Evolutionary conservation across 2,329 filamentous ascomycete species (phyloP).

Genomic region (Triangularia setosa): DNA sequence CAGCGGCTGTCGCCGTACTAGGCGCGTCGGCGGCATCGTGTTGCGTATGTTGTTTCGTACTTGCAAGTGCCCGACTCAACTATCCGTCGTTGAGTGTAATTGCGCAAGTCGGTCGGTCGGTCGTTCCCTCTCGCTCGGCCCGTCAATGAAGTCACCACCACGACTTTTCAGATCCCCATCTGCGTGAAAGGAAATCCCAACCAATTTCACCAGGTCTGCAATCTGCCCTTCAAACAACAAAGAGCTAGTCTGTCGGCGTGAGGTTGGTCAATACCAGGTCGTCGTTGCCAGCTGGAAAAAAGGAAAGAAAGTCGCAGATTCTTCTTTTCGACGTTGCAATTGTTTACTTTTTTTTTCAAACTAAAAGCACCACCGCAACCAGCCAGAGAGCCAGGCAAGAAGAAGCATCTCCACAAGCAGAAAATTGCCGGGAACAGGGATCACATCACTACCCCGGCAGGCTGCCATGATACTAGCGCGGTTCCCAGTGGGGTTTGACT

Average conservation of each 20-base stretch:
- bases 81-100: background rate
- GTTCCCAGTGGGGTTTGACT: no score
- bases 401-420: background rate
- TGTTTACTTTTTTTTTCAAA: constrained; percentile 13
- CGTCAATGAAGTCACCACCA: constrained; percentile 7
- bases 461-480: background rate
- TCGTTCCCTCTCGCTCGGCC: background rate
- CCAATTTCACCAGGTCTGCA: background rate
- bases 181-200: background rate
- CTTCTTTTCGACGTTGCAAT: background rate
- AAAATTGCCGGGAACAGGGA: constrained; percentile 10
- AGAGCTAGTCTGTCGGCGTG: background rate
- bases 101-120: background rate
- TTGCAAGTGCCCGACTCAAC: background rate
- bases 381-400: background rate
- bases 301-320: constrained; percentile 5
- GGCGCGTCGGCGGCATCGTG: constrained; percentile 50
- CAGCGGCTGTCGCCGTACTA: constrained; percentile 78
- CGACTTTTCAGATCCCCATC: constrained; percentile 4
- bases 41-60: background rate
- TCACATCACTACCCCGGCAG: background rate
- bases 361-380: background rate
- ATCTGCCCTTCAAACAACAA: background rate
- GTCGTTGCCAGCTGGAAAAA: background rate
- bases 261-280: background rate